Base-by-base conservation (phyloP, 331 rosid genomes). In the Pyracantha coccinea region DNA sequence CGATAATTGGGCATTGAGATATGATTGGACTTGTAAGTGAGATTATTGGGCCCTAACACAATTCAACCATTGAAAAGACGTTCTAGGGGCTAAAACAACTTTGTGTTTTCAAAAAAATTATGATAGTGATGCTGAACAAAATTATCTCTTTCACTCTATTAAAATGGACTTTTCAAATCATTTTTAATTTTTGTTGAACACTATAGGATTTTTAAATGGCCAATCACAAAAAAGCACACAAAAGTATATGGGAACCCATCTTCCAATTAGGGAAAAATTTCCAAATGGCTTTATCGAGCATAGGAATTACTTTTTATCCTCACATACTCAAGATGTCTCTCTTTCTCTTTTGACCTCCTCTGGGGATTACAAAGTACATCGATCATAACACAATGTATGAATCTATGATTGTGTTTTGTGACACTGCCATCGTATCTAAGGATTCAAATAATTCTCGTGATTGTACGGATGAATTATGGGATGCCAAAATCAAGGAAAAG, bases 201-300 rank as follows among this genome's bases (percentile, higher is more conserved):
- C 89, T 87, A 80, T 63, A 71, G 69, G 58, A 69, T 77, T 80
- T 76, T 68, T 58, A 77, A 69, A 71, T 79, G 74, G 84, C 77
- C 79, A 80, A 78, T 72, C 74, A 28, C 17, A 41, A 60, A 74
- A 81, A 80, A 66, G 62, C 19, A 28, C 65, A n/a, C 38, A 73
- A 77, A 77, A 79, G 79, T 64, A 70, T 29, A 14, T 68, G 60
- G 59, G 24, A 68, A 75, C 76, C 66, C 69, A 74, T 75, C 57
- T 64, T 67, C 79, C 75, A 74, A 29, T 31, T 59, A 71, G 83
- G 61, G 59, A 69, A 74, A 75, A 74, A 59, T 78, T 77, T 69
- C 59, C 78, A 73, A 67, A 66, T 77, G 78, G 84, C 93, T 89
- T 89, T 89, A 85, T 86, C 84, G 88, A 86, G 80, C 75, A 73